Percentiles rank a stretch among this genome's conserved stretches.
Conservation (phyloP, 495 filamentous ascomycete genomes). For the Jackrogersella minutella region DNA sequence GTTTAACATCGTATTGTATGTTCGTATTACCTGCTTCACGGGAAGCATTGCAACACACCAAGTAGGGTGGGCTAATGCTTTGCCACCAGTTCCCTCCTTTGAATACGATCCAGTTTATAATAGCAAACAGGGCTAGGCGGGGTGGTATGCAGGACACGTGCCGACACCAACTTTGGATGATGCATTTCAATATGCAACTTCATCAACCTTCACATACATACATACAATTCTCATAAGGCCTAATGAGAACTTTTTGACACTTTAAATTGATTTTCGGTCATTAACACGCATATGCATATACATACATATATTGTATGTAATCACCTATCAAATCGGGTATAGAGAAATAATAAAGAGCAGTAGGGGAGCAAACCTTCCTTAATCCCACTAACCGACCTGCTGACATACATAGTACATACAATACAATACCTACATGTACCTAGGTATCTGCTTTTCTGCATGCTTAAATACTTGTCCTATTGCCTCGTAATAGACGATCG, state of each 20-base stretch:
- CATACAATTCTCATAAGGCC: no score
- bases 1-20: constrained; percentile 19
- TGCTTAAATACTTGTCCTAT: no score
- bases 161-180: constrained; percentile 20
- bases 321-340: no score
- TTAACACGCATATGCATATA: no score
- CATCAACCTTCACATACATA: constrained; percentile 10
- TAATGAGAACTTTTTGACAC: no score
- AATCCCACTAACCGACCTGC: background rate
- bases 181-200: no score
- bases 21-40: background rate
- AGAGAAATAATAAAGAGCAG: no score
- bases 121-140: constrained; percentile 12
- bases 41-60: constrained; percentile 23
- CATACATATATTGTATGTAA: no score
- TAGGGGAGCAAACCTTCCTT: background rate
- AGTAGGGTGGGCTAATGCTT: background rate
- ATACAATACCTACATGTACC: background rate
- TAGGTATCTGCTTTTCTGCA: background rate
- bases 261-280: background rate
- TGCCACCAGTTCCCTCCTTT: constrained; percentile 5
- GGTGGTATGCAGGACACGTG: constrained; percentile 32
- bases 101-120: constrained; percentile 32
- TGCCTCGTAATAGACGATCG: constrained; percentile 15
- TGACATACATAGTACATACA: background rate